Evolutionary conservation across 805 yeast genomes (phyloP).

Genomic region (Candida sphagnicola): DNA sequence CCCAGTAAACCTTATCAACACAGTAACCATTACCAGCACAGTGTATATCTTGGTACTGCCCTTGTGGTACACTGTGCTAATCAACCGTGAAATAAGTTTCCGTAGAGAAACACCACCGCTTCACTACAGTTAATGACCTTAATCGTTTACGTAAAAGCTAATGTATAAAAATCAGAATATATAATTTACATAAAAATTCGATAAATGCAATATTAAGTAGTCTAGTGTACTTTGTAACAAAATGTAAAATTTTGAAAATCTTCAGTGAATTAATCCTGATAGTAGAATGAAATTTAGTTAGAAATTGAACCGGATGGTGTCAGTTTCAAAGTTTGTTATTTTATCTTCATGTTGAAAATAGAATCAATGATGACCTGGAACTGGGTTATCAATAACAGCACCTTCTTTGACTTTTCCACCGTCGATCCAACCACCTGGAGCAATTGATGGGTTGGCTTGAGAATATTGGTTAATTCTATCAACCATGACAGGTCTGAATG

Average conservation of each 20-base stretch:
- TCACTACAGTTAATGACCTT: no score
- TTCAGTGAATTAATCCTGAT: not conserved
- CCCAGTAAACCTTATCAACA: no score
- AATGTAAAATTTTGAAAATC: no score
- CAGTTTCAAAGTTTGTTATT: no score
- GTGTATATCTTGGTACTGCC: no score
- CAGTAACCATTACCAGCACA: no score
- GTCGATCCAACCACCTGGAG: constrained; percentile 77
- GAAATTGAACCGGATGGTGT: not conserved
- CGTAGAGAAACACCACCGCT: no score
- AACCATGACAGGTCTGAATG: constrained; percentile 78
- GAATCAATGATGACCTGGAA: constrained; percentile 46
- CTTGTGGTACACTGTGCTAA: no score
- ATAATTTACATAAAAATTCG: not conserved
- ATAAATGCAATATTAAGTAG: not conserved
- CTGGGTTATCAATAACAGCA: constrained; percentile 55
- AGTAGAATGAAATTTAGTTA: not conserved
- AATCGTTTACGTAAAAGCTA: no score
- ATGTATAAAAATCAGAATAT: not conserved
- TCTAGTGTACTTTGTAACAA: not conserved
- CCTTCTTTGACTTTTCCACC: constrained; percentile 60
- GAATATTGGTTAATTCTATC: constrained; percentile 66
- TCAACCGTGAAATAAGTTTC: no score
- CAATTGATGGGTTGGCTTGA: constrained; percentile 43
- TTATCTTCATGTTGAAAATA: no score